phyloP scores from a whole-genome alignment of 108 stramenopile genomes.

The Skeletonema costatum region DNA sequence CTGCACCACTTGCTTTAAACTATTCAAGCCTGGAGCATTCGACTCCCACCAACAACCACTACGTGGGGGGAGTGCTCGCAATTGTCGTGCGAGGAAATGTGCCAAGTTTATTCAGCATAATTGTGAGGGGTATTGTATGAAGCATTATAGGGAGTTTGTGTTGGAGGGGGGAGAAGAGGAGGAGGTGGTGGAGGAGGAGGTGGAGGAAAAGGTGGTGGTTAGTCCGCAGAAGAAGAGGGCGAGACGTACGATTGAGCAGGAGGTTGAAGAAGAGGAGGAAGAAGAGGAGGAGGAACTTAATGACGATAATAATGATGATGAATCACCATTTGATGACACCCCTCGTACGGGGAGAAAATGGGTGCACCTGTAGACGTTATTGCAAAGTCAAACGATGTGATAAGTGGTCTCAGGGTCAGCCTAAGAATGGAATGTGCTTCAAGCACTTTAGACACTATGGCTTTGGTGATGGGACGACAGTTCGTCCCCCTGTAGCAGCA shows the following conservation, averaged over 20 bases:
- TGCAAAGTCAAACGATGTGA: background rate
- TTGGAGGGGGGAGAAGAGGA: background rate
- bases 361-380: background rate
- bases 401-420: background rate
- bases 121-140: conserved; percentile 12
- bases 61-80: too few relatives aligned
- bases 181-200: too few relatives aligned
- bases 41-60: too few relatives aligned
- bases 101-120: conserved; percentile 1
- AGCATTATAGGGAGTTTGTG: background rate
- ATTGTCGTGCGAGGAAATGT: conserved; percentile 4
- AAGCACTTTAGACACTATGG: background rate
- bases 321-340: background rate
- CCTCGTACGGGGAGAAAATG: background rate
- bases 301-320: background rate
- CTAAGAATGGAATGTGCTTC: background rate
- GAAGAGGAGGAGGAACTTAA: background rate
- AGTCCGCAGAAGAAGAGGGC: background rate
- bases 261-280: background rate
- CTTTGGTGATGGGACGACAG: background rate
- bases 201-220: background rate
- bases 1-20: background rate
- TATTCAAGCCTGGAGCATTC: too few relatives aligned
- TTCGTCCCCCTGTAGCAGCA: too few relatives aligned
- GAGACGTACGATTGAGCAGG: background rate